Conservation (phyloP, 768 basidiomycete genomes). For the Lyophyllum atratum region DNA sequence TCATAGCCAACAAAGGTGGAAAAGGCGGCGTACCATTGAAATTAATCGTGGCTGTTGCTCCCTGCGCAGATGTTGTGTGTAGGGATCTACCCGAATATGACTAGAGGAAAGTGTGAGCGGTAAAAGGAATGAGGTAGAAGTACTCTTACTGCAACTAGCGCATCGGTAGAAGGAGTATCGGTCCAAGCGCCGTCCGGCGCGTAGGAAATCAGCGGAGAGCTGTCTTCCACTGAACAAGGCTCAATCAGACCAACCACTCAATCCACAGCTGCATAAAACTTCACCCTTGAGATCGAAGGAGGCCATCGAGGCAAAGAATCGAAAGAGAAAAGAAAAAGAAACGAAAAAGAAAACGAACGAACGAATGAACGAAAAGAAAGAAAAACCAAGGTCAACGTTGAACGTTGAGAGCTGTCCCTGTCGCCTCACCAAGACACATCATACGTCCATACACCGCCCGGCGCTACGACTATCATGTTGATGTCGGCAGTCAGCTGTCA, state of each 20-base stretch:
- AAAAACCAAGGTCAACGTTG: neutral
- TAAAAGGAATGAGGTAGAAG: neutral
- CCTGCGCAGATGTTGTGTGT: constrained; percentile 43
- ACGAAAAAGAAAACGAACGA: constrained; percentile 18
- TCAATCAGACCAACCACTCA: neutral
- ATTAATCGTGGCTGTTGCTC: constrained; percentile 49
- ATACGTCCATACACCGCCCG: neutral
- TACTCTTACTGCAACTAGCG: constrained; percentile 36
- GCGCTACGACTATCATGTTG: neutral
- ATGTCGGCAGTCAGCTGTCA: constrained; percentile 5
- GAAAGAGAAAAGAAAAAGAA: constrained; percentile 19
- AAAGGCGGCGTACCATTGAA: constrained; percentile 45
- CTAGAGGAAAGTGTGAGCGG: constrained; percentile 22
- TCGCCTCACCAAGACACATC: constrained; percentile 1
- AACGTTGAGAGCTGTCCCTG: neutral
- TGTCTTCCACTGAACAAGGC: constrained; percentile 50
- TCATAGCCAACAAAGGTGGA: neutral
- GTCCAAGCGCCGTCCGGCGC: constrained; percentile 50
- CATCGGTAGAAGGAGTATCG: constrained; percentile 42
- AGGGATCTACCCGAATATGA: constrained; percentile 46
- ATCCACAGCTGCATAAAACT: neutral
- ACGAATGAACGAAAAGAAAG: neutral
- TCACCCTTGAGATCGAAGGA: constrained; percentile 44
- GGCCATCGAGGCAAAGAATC: constrained; percentile 47
- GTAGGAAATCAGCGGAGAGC: constrained; percentile 56